Evolutionary conservation across 73 alveolate species (phyloP), one percentile per base, ranked within the genome.

Genomic region (Uronychia binucleata): DNA sequence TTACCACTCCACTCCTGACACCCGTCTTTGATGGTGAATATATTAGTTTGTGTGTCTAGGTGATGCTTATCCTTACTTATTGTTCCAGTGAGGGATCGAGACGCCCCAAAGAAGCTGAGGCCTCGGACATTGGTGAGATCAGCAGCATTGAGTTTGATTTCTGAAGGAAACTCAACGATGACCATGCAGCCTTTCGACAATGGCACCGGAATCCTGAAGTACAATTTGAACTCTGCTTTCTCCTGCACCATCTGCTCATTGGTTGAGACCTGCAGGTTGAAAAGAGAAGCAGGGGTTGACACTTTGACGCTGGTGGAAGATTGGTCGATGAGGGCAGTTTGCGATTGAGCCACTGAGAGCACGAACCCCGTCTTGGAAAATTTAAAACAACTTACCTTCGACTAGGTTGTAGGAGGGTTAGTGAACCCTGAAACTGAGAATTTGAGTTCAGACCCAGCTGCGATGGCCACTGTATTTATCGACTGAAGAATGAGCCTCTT

Each of bases 61-160:
- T 46, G 19, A 19, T 5, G 19, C n/a, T 5, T 11, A 19, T 5
- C n/a, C 67, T 46, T 46, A 46, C 67, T 46, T 30, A 75, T 28
- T 13, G 81, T 28, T 75, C 58, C 81, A 26, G 28, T 1, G 28
- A 75, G 28, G 5, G 81, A 5, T 27, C 58, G 28, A 26, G 59
- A 26, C 30, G 81, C 81, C 30, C 81, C 58, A 30, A 75, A 75
- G 28, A 75, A 13, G 5, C 57, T 26, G 1, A 75, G 27, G 28
- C 81, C 81, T 28, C 81, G 46, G 28, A 75, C 81, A 75, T 75
- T 32, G 19, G n/a, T 30, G 5, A 75, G 58, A 28, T 75, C 81
- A 26, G 28, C 46, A 28, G 57, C 81, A 26, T 26, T 28, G 8
- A 75, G 46, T 75, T 28, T 5, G 28, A 75, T 28, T 30, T 26